Evolutionary conservation across 176 grass and related monocot species (phyloP), one percentile per base, ranked within the genome.

Genomic region (Carex parvula): DNA sequence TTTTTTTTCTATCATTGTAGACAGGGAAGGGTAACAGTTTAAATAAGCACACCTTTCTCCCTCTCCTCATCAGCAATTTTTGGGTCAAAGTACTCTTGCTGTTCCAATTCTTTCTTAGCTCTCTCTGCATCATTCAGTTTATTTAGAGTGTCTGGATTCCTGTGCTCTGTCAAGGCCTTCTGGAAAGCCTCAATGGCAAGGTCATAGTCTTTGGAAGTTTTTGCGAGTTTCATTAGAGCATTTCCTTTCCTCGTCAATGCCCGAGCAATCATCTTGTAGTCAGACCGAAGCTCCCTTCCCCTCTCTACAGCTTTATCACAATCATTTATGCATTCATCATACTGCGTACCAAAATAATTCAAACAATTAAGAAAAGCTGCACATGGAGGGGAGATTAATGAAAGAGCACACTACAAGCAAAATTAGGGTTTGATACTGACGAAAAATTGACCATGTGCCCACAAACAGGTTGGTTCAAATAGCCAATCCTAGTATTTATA

Each of bases 221-320:
- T 95, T 56, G 97, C 88, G 41, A 95, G 89, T 81, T 99, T 99
- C 10, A 62, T 85, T 13, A 96, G 87, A 58, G 97, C 97, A 39
- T 93, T 99, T 85, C 97, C 97, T 93, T 99, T 99, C 88, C 97
- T 95, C 59, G 97, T 99, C 58, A 99, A 87, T 85, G 97, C 97
- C 81, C 91, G 93, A 74, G 97, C 84, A 54, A 99, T 63, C 93
- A 99, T 95, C 86, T 99, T 99, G 88, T 89, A 99, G 88, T 99
- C 97, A 85, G 91, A 84, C 60, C 85, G 93, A 81, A 99, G 97
- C 32, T 99, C 97, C 84, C 97, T 99, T 72, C 93, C 96, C 84
- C 93, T 92, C 66, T 96, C 97, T 60, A 99, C 97, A 74, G 97
- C 97, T 83, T 92, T 91, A 84, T 99, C 93, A 14, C 93, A 99